These are phyloP conservation scores for Phytopythium kandeliae DNA, from an alignment of 352 stramenopile species.

Conservation along the genomic window DNA sequence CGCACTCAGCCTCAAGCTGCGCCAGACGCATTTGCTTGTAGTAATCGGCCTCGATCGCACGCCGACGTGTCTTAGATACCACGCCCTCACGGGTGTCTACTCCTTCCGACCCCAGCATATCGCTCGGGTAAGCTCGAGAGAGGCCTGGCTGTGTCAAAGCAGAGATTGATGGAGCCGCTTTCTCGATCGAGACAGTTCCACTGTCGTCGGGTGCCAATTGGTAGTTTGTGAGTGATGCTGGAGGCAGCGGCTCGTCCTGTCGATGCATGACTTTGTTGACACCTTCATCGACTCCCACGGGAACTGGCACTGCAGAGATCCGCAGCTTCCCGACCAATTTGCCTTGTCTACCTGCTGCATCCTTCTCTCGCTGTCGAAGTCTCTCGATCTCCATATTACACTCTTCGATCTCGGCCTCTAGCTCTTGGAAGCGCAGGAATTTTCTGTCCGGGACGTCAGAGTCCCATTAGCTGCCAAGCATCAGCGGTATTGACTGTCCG, in stretches of 20 bases:
- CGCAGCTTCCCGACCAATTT: slow-evolving; percentile 39
- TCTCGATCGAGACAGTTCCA: background rate
- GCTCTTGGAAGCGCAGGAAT: slow-evolving; percentile 62
- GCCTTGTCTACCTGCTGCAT: background rate
- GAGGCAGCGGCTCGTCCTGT: background rate
- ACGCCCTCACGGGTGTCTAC: slow-evolving; percentile 27
- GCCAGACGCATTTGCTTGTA: slow-evolving; percentile 63
- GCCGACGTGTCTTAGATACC: slow-evolving; percentile 44
- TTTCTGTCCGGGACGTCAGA: slow-evolving; percentile 51
- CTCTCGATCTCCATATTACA: slow-evolving; percentile 48
- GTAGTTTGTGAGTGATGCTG: background rate
- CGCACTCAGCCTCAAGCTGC: slow-evolving; percentile 63
- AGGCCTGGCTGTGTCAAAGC: background rate
- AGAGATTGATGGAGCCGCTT: background rate
- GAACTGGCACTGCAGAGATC: slow-evolving; percentile 15
- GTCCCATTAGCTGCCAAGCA: too few species aligned
- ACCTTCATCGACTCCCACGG: background rate
- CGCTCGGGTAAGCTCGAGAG: background rate
- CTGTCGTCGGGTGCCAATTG: background rate
- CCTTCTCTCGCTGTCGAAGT: slow-evolving; percentile 23
- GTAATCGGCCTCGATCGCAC: slow-evolving; percentile 55
- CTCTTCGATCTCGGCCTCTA: slow-evolving; percentile 58
- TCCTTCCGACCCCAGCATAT: background rate
- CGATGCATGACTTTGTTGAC: background rate
- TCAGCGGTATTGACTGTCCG: too few species aligned